These are phyloP conservation scores for Vitis rotundifolia DNA, from an alignment of 164 flowering plant species.

Conservation along the genomic window DNA sequence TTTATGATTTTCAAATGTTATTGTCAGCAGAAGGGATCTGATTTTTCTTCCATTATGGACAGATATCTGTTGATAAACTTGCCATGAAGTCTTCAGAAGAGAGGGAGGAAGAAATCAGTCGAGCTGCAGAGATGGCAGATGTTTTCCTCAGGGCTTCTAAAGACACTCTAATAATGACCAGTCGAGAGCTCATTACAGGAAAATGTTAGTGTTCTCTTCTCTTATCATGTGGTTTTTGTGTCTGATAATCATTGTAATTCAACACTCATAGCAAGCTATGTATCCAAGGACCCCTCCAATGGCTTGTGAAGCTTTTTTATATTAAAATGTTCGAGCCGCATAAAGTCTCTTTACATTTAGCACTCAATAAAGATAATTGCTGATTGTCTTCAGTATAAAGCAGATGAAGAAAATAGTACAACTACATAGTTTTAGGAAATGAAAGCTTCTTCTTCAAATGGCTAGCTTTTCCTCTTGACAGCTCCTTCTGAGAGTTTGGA, in stretches of 20 bases:
- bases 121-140: slow-evolving; percentile 77
- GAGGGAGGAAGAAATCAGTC: slow-evolving; percentile 78
- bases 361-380: not conserved
- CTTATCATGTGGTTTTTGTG: not conserved
- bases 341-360: not conserved
- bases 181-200: slow-evolving; percentile 84
- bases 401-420: not conserved
- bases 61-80: slow-evolving; percentile 89
- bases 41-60: slow-evolving; percentile 8
- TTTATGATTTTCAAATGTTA: not conserved
- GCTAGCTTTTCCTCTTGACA: slow-evolving; percentile 29
- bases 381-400: not conserved
- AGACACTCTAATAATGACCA: slow-evolving; percentile 90
- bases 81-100: slow-evolving; percentile 80
- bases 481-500: slow-evolving; percentile 92
- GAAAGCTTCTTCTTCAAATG: not conserved
- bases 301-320: not conserved
- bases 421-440: not conserved
- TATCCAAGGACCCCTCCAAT: not conserved
- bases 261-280: too few relatives aligned
- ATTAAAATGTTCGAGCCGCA: not conserved
- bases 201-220: slow-evolving; percentile 57
- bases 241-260: not conserved
- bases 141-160: slow-evolving; percentile 49
- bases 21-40: slow-evolving; percentile 2